Conservation (phyloP, 768 basidiomycete genomes). For the Lentinula lateritia region DNA sequence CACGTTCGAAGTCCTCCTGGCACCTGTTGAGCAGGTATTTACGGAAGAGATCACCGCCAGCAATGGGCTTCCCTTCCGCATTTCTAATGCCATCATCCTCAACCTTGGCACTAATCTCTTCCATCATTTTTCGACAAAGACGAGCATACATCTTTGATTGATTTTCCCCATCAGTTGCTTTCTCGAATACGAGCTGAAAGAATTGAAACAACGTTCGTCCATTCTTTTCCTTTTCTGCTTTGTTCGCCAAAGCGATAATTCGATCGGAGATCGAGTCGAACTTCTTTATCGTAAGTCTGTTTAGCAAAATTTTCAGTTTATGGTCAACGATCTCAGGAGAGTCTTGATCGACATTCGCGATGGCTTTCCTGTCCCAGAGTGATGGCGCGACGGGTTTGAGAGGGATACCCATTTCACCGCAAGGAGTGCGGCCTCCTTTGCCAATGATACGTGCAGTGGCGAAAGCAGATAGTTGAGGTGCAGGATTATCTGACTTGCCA, state of each 20-base stretch:
- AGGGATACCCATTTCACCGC: constrained; percentile 53
- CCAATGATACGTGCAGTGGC: constrained; percentile 82
- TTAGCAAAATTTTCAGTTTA: constrained; percentile 86
- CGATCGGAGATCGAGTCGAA: constrained; percentile 95
- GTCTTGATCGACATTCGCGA: constrained; percentile 44
- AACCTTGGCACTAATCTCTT: constrained; percentile 81
- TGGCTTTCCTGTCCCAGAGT: constrained; percentile 66
- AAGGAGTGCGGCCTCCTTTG: constrained; percentile 39
- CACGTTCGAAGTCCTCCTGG: constrained; percentile 96
- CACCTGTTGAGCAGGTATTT: constrained; percentile 96
- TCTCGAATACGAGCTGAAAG: constrained; percentile 94
- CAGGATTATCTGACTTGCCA: constrained; percentile 33
- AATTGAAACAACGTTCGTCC: constrained; percentile 93
- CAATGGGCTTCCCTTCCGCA: constrained; percentile 79
- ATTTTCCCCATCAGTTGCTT: constrained; percentile 83
- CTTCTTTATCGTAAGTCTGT: constrained; percentile 95
- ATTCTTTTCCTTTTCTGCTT: constrained; percentile 86
- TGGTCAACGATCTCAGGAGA: constrained; percentile 86
- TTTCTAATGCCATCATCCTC: constrained; percentile 85
- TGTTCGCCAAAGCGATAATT: constrained; percentile 94
- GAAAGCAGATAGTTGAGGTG: constrained; percentile 59
- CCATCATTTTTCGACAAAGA: constrained; percentile 94
- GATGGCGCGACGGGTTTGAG: constrained; percentile 76
- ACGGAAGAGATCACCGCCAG: constrained; percentile 92
- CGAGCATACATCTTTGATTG: constrained; percentile 93